Evolutionary conservation across 169 alveolate species (phyloP).

Genomic region (Eimeria falciformis): DNA sequence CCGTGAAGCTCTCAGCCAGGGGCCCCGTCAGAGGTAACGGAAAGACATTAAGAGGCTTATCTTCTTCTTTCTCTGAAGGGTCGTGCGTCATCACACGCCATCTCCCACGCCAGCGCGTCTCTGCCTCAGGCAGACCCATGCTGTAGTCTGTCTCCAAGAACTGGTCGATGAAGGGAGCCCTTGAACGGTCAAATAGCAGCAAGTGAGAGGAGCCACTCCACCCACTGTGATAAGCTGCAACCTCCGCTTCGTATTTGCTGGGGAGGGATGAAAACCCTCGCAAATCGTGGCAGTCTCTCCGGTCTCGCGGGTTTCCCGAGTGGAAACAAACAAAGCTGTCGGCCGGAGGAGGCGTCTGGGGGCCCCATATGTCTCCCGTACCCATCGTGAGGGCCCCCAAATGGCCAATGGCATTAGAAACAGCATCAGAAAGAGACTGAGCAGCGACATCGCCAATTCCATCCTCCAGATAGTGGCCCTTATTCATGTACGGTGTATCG

Average conservation of each 20-base stretch:
- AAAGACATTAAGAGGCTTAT: not conserved
- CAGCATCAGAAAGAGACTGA: conserved; percentile 8
- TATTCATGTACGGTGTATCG: not conserved
- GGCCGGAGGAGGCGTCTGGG: not conserved
- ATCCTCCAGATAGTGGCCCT: conserved; percentile 4
- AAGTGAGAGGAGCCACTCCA: conserved; percentile 26
- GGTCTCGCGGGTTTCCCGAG: not conserved
- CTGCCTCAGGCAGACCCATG: conserved; percentile 34
- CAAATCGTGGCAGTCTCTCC: conserved; percentile 5
- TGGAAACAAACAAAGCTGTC: conserved; percentile 2
- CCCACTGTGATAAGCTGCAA: conserved; percentile 22
- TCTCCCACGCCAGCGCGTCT: conserved; percentile 39
- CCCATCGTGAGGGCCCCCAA: not conserved
- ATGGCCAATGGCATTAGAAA: conserved; percentile 11
- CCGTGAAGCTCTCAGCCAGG: not conserved
- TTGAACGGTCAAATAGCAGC: conserved; percentile 29
- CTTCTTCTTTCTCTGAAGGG: not conserved
- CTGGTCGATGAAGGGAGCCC: conserved; percentile 46
- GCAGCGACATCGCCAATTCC: conserved; percentile 5
- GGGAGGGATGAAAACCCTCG: not conserved
- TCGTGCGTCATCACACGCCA: conserved; percentile 36
- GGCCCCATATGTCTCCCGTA: conserved; percentile 26
- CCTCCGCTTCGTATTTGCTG: not conserved
- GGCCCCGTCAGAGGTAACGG: conserved; percentile 30
- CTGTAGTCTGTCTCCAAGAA: conserved; percentile 7